Base-by-base conservation (phyloP, 495 filamentous ascomycete genomes). In the Penicillium cataractarum region DNA sequence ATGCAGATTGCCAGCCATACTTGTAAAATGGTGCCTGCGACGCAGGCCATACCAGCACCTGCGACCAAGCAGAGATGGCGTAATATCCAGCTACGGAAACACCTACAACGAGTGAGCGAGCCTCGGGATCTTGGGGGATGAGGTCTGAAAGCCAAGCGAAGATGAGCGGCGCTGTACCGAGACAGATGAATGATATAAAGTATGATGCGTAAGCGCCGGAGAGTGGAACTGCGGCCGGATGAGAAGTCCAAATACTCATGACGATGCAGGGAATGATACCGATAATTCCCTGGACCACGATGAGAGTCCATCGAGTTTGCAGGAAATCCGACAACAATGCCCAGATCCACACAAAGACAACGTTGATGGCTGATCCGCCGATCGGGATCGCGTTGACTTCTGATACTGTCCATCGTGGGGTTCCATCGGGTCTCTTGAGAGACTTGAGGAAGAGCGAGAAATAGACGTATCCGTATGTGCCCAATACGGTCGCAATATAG, bases 321-420 rank as follows among this genome's bases (percentile, higher is more conserved):
- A 74, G 26, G 52, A 56, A 68, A 67, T 74, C 72, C 3, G 72
- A 74, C 15, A 74, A 40, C 0, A 73, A 49, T 15, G 72, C 72
- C 72, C 72, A 74, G 3, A 73, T 68, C 72, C 72, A 74, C 6
- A 74, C 72, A 31, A 74, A 74, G 4, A 74, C 70, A 0, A 74
- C 68, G n/a, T 74, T 74, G 40, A 74, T 74, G 27, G 70, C 72
- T 0, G 72, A 74, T 2, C 72, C 72, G 1, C 68, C 72, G 32
- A 74, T 74, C 3, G 72, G 72, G 44, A 74, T 74, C 2, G 72
- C 68, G 24, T 74, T 74, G 4, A 73, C 68, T 48, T 73, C 53
- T n/a, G 72, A 46, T 0, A 67, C 62, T 6, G 35, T 64, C 72
- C 72, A 74, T 37, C 68, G 31, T 0, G 62, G 33, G 6, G 52